phyloP scores from a whole-genome alignment of 2,329 filamentous ascomycete species.

The Colletotrichum echinochloae region DNA sequence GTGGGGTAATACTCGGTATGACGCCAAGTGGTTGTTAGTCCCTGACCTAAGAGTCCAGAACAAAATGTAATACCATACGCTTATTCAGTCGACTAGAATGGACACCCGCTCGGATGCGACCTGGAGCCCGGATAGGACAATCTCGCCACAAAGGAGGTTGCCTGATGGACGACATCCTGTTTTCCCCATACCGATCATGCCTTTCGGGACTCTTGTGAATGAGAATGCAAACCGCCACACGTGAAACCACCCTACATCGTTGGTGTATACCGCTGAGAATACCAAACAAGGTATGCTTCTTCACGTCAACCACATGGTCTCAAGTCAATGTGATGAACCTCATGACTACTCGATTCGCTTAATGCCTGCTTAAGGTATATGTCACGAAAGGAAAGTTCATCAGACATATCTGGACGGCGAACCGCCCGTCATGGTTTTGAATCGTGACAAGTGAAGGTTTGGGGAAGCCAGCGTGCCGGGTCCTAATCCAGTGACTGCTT shows the following conservation, averaged over 20 bases:
- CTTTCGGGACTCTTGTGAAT: background rate
- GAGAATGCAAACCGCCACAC: background rate
- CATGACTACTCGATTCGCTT: no score
- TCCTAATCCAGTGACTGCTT: background rate
- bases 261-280: background rate
- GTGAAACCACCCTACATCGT: background rate
- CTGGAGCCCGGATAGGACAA: background rate
- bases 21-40: background rate
- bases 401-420: background rate
- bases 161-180: background rate
- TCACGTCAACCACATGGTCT: background rate
- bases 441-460: background rate
- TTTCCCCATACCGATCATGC: background rate
- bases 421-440: background rate
- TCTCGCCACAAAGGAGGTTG: slow-evolving; percentile 1
- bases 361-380: fast-evolving
- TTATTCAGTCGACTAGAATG: background rate
- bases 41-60: background rate
- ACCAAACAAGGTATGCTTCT: background rate
- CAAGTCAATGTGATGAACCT: background rate
- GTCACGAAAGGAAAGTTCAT: background rate
- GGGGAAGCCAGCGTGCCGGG: background rate
- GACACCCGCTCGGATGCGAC: slow-evolving; percentile 8
- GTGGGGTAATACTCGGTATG: background rate
- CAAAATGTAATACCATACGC: slow-evolving; percentile 3